phyloP scores from a whole-genome alignment of 2,329 filamentous ascomycete species.

The Chrysoporthe austroafricana region DNA sequence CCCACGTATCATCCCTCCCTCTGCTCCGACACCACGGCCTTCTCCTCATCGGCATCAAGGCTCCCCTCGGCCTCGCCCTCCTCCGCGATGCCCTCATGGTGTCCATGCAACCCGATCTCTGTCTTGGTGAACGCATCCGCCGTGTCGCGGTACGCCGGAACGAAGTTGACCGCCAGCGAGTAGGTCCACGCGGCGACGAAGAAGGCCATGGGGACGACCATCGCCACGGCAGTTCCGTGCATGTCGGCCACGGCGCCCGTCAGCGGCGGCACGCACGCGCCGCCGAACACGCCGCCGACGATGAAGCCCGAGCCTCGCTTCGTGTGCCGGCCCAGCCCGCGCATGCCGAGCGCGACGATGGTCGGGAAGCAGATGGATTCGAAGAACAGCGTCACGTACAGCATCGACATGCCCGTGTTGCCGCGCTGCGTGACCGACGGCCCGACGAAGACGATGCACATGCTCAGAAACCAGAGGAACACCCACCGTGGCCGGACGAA shows the following conservation, averaged over 20 bases:
- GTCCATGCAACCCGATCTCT: conserved; percentile 44
- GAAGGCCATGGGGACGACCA: conserved; percentile 68
- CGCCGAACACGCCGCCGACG: conserved; percentile 71
- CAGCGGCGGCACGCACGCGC: conserved; percentile 74
- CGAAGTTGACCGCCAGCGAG: conserved; percentile 66
- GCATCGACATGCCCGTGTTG: conserved; percentile 60
- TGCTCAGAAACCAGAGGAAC: conserved; percentile 67
- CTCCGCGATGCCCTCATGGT: conserved; percentile 20
- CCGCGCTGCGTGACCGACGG: conserved; percentile 52
- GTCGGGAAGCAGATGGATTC: conserved; percentile 82
- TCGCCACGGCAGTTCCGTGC: conserved; percentile 62
- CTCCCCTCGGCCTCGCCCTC: conserved; percentile 18
- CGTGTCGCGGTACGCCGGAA: conserved; percentile 63
- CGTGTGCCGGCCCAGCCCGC: conserved; percentile 74
- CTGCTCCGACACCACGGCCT: conserved; percentile 22
- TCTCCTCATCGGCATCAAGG: conserved; percentile 27
- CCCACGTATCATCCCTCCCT: conserved; percentile 9
- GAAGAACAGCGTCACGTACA: conserved; percentile 76
- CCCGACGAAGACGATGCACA: conserved; percentile 65
- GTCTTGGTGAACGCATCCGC: conserved; percentile 61
- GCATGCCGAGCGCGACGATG: conserved; percentile 77
- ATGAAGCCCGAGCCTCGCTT: conserved; percentile 77
- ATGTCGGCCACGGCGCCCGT: conserved; percentile 69
- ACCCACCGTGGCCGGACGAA: conserved; percentile 68
- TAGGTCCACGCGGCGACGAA: conserved; percentile 62